phyloP scores from a whole-genome alignment of 169 alveolate genomes.

The Plasmodium vivax region DNA sequence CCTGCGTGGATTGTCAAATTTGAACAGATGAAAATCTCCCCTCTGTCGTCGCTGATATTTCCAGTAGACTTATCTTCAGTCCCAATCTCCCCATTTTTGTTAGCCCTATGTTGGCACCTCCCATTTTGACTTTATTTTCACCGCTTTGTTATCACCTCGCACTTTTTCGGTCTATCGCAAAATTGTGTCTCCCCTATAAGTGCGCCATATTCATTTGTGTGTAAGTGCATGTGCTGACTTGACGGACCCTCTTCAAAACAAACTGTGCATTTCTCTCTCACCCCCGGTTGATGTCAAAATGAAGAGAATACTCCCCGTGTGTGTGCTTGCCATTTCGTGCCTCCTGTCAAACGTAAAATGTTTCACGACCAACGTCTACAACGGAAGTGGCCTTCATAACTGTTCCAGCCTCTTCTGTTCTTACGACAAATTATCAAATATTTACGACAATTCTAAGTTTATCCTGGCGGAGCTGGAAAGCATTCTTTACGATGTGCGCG shows the following conservation, averaged over 20 bases:
- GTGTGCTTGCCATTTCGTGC: slow-evolving; percentile 3
- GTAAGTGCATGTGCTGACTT: not conserved
- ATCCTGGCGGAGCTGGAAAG: slow-evolving; percentile 51
- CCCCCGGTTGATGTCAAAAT: slow-evolving; percentile 23
- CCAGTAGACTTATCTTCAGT: not conserved
- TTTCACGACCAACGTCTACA: not conserved
- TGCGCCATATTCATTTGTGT: not conserved
- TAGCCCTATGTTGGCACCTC: not conserved
- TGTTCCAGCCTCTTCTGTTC: slow-evolving; percentile 62
- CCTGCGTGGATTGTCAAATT: not conserved
- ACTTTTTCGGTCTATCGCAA: not conserved
- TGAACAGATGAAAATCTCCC: not conserved
- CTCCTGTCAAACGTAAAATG: slow-evolving; percentile 4
- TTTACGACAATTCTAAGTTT: slow-evolving; percentile 43
- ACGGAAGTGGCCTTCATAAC: not conserved
- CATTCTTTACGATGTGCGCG: slow-evolving; percentile 48
- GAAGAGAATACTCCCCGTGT: slow-evolving; percentile 1
- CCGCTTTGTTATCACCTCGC: not conserved
- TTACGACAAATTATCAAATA: slow-evolving; percentile 43
- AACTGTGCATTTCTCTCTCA: not conserved
- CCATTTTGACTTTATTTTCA: not conserved
- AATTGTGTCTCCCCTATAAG: not conserved
- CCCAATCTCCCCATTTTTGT: not conserved
- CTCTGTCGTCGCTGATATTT: not conserved
- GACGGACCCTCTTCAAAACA: not conserved